Evolutionary conservation across 2,329 filamentous ascomycete species (phyloP).

Genomic region (Trichoderma polysporum): DNA sequence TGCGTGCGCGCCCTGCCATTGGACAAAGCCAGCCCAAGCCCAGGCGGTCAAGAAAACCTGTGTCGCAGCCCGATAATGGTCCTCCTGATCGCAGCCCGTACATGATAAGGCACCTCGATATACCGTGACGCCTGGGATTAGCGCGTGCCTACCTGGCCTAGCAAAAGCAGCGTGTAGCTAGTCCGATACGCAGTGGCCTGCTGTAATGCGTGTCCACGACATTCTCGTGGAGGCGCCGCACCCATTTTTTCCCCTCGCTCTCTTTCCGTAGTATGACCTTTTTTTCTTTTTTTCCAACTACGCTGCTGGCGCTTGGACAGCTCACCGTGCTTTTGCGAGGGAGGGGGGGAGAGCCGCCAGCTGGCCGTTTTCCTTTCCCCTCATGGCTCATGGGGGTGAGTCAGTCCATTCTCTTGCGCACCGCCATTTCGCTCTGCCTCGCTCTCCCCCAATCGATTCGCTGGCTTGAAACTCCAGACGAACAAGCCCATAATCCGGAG

Average conservation of each 20-base stretch:
- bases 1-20: constrained; percentile 6
- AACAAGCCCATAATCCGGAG: background rate
- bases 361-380: constrained; percentile 11
- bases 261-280: too few relatives aligned
- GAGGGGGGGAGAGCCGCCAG: background rate
- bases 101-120: constrained; percentile 5
- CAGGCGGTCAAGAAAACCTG: constrained; percentile 13
- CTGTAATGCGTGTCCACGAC: constrained; percentile 1
- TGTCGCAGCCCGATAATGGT: constrained; percentile 10
- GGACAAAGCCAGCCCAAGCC: constrained; percentile 2
- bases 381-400: background rate
- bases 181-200: background rate
- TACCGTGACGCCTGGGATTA: background rate
- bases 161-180: background rate
- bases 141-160: background rate
- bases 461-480: background rate
- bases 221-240: background rate
- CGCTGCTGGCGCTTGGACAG: constrained; percentile 12
- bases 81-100: background rate
- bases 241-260: background rate
- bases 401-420: constrained; percentile 1
- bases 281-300: too few relatives aligned
- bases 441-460: background rate
- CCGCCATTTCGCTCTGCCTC: constrained; percentile 14
- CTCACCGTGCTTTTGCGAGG: constrained; percentile 2